Evolutionary conservation across 2,329 filamentous ascomycete genomes (phyloP), one percentile per base, ranked within the genome.

Genomic region (Aspergillus sp.): DNA sequence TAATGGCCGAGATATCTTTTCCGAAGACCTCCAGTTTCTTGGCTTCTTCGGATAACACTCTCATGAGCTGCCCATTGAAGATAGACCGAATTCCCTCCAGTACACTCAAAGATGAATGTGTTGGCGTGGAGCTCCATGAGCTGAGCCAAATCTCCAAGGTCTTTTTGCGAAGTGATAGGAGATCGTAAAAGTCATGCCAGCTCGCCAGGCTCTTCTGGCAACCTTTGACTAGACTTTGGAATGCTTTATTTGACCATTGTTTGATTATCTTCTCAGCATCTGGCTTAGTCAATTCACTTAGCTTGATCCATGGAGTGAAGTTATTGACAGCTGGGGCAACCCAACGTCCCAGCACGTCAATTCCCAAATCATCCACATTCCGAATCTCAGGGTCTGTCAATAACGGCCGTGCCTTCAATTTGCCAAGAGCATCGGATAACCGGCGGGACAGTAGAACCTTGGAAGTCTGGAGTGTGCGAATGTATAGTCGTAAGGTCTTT

Each of bases 221-320:
- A 1, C 84, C 84, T n/a, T 75, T 65, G 2, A 86, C 61, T 43
- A 89, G 69, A 6, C 76, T 72, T 36, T 77, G 69, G 12, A 80
- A 78, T 1, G 81, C 82, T 40, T 76, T 74, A 40, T 73, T 73
- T 0, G 82, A 81, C 86, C 86, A 90, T 27, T 61, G 62, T 19
- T 74, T 75, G 10, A 88, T 73, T 64, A 80, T 80, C 2, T 80
- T 76, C 34, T 76, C 74, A 1, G 80, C 79, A 47, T 82, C 76
- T 26, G 72, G 67, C 13, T 77, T 79, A 26, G 82, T 78, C 5
- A 88, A 65, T 52, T 93, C 86, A 52, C 90, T 88, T 55, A 94
- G 83, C 28, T 87, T 82, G 31, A 94, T 86, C 70, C 89, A 95
- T 0, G 90, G 90, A 1, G 83, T 91, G 60, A 94, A 96, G 51